phyloP scores from a whole-genome alignment of 257 asterid genomes.

The Solanum neorickii region DNA sequence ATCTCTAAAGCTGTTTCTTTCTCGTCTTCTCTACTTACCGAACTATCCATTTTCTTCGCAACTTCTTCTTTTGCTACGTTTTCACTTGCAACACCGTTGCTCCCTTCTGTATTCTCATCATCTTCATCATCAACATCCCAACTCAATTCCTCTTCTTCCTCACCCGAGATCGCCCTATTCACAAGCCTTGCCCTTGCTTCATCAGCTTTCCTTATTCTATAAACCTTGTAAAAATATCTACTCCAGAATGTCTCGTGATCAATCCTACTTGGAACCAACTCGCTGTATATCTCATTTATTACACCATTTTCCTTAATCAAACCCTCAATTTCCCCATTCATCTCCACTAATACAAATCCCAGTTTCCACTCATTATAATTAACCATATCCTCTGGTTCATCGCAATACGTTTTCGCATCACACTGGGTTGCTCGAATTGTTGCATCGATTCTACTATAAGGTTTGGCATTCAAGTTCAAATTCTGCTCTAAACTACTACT shows the following conservation, averaged over 20 bases:
- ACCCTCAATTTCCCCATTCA: constrained; percentile 38
- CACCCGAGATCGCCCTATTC: constrained; percentile 43
- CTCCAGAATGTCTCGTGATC: constrained; percentile 71
- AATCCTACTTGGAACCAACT: constrained; percentile 48
- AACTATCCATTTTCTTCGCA: constrained; percentile 17
- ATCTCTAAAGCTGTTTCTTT: constrained; percentile 23
- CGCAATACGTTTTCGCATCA: constrained; percentile 53
- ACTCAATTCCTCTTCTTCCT: constrained; percentile 69
- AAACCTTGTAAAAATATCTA: constrained; percentile 67
- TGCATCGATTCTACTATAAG: constrained; percentile 68
- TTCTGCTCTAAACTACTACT: constrained; percentile 13
- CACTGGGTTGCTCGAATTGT: constrained; percentile 46
- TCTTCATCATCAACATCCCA: constrained; percentile 74
- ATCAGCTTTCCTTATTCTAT: constrained; percentile 46
- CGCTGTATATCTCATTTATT: constrained; percentile 45
- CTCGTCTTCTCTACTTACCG: constrained; percentile 9
- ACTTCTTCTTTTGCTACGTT: constrained; percentile 14
- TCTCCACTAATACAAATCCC: constrained; percentile 54
- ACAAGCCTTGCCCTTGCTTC: constrained; percentile 58
- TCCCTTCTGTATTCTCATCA: constrained; percentile 5
- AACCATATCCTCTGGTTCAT: constrained; percentile 40
- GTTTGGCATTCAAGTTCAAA: constrained; percentile 21
- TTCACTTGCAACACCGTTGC: not conserved
- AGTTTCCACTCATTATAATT: constrained; percentile 51
- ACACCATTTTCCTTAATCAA: constrained; percentile 35